Base-by-base conservation (phyloP, 257 asterid species). In the Plantago ovata region DNA sequence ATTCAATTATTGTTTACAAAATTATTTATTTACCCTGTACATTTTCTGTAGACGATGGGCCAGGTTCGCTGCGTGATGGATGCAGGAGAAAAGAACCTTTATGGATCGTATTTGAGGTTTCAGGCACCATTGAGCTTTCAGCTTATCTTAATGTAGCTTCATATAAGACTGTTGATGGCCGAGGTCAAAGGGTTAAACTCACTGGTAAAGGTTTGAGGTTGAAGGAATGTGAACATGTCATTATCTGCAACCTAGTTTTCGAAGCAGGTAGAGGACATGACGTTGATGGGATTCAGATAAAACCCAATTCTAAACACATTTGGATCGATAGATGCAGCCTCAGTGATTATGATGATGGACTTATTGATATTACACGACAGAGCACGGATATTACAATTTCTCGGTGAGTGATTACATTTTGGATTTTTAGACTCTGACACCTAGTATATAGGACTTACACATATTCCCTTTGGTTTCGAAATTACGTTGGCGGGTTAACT, bases 311-410 rank as follows among this genome's bases (percentile, higher is more conserved):
- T 0, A 78, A 75, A 66, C 90, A 87, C 61, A 81, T 91, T 46
- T 91, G 98, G 98, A 85, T 91, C 2, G 96, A 91, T 45, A 92
- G 96, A 9, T 91, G 98, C 68, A 85, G 84, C 79, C 87, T 91
- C 23, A 69, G 85, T 13, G 88, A 87, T 50, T 91, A 69, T 57
- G 66, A 56, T 0, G 98, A 91, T 63, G 98, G 98, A 7, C 60
- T 91, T 44, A 80, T 91, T 2, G 98, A 85, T 69, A 78, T 91
- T 58, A 81, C 88, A 10, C 66, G 84, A 24, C 83, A 69, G 69
- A 91, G 98, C 84, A 91, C 98, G 0, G 85, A 85, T 65, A 80
- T 91, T 38, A 87, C 98, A 9, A 62, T 92, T 58, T 85, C 98
- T 18, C 68, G 98, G 98, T 91, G 53, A 61, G 80, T 24, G 10